Base-by-base conservation (phyloP, 805 yeast genomes). In the Cyberlindnera maclurae region DNA sequence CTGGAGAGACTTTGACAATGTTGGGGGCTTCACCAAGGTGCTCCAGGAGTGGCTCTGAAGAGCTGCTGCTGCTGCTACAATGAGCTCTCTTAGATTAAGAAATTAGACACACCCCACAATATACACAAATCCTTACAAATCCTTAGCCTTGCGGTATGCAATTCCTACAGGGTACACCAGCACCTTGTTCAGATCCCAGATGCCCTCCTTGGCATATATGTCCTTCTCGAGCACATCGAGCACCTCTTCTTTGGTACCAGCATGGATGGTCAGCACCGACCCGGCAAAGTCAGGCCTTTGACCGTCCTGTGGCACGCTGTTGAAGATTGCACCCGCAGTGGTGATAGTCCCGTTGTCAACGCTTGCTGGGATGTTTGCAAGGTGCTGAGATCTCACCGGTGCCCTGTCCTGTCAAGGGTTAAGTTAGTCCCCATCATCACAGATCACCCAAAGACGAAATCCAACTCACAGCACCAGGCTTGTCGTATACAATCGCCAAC, bases 131-230 rank as follows among this genome's bases (percentile, higher is more conserved):
- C 5, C 12, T 15, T 20, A 43, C 34, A 44, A 26, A 29, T 61
- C 60, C 45, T 59, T 62, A 15, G 61, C 64, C 36, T 60, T 48
- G 56, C 76, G 70, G 38, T 62, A 67, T 34, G 73, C 74, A 49
- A 70, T 60, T 15, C 67, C 70, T 38, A 55, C 57, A 33, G 87
- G 87, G 52, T 73, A 70, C 29, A 81, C 73, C 46, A 78, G 52
- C 15, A 73, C 79, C 39, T 67, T 70, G 29, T 75, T 75, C 43
- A 82, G 55, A 56, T 85, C 94, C 95, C 94, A 85, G 43, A 85
- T 71, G 2, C 87, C 89, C 27, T 68, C 66, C 48, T 66, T 68
- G 48, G 73, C 72, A 58, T 78, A 85, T 27, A 77, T 57, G 55
- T 85, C 95, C 35, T 63, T 51, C 52, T 77, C 73, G 57, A 85